Evolutionary conservation across 371 early-diverging fungal species (phyloP), one percentile per base, ranked within the genome.

Genomic region (Apophysomyces trapeziformis): DNA sequence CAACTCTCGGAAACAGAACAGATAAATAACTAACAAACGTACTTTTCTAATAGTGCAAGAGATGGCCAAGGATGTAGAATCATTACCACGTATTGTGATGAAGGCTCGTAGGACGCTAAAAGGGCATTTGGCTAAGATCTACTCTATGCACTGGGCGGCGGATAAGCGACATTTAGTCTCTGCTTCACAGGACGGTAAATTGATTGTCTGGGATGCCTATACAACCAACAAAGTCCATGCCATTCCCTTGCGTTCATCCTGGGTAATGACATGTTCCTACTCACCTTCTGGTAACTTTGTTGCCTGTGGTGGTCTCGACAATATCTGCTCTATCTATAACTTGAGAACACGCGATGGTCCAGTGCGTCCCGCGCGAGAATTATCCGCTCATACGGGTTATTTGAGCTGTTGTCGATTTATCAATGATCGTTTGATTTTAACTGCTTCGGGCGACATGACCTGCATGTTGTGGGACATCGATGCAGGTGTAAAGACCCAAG

Each of bases 231-330:
- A 98, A 79, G 91, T 96, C 45, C 95, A 97, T 71, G 98, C 98
- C 39, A 97, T 98, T 71, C 97, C 97, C 5, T 81, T 98, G 58
- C 91, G 96, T 16, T 97, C 97, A 1, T 96, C 96, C 11, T 98
- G 98, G 98, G 98, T 98, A 68, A 98, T 98, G 98, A 96, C 97
- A 50, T 97, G 97, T 70, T 96, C 98, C 4, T 98, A 95, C 68
- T 93, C 98, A 32, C 97, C 97, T 7, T 93, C 95, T 14, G 96
- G 97, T 41, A 95, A 93, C 78, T 92, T 92, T 75, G 97, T 97
- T 37, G 98, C 98, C 47, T 98, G 97, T 76, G 98, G 98, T 76
- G 98, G 98, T 73, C 87, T 97, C 57, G 98, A 98, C 82, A 98
- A 98, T 75, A 89, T 96, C 70, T 96, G 97, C 80, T 95, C 96